Percentiles rank a stretch among this genome's conserved stretches.
phyloP scores from a whole-genome alignment of 2,329 filamentous ascomycete species.

The Pyricularia sp. region DNA sequence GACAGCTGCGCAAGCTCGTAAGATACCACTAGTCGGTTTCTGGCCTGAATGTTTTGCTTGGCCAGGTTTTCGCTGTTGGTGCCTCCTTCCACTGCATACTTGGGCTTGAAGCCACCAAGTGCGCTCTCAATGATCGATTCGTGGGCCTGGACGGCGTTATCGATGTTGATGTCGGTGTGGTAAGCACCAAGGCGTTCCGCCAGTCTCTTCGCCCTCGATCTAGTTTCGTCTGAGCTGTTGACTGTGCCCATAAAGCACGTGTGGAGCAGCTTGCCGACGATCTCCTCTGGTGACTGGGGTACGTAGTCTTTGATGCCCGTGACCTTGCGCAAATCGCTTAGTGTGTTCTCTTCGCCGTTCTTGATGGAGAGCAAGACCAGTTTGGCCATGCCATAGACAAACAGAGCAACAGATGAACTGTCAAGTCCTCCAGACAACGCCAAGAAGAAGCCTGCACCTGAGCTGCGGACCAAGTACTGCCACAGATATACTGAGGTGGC shows the following conservation, averaged over 20 bases:
- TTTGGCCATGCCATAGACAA: conserved; percentile 13
- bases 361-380: conserved; percentile 10
- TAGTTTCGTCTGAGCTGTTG: conserved; percentile 49
- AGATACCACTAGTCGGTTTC: conserved; percentile 53
- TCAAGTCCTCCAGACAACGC: conserved; percentile 13
- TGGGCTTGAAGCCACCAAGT: conserved; percentile 18
- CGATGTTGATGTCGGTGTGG: conserved; percentile 64
- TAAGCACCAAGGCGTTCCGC: conserved; percentile 53
- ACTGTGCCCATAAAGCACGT: conserved; percentile 54
- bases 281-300: conserved; percentile 10
- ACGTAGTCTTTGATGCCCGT: conserved; percentile 9
- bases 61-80: conserved; percentile 46
- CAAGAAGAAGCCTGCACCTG: conserved; percentile 11
- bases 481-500: conserved; percentile 15
- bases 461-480: conserved; percentile 12
- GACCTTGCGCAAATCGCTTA: conserved; percentile 10
- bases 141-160: conserved; percentile 52
- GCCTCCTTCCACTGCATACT: conserved; percentile 49
- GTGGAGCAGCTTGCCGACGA: conserved; percentile 11
- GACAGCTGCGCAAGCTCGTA: conserved; percentile 56
- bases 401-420: conserved; percentile 12
- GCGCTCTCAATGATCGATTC: conserved; percentile 18
- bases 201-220: conserved; percentile 50
- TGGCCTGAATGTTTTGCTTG: conserved; percentile 60
- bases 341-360: conserved; percentile 9